Base-by-base conservation (phyloP, 2,329 filamentous ascomycete species). In the Zasmidium angulare region DNA sequence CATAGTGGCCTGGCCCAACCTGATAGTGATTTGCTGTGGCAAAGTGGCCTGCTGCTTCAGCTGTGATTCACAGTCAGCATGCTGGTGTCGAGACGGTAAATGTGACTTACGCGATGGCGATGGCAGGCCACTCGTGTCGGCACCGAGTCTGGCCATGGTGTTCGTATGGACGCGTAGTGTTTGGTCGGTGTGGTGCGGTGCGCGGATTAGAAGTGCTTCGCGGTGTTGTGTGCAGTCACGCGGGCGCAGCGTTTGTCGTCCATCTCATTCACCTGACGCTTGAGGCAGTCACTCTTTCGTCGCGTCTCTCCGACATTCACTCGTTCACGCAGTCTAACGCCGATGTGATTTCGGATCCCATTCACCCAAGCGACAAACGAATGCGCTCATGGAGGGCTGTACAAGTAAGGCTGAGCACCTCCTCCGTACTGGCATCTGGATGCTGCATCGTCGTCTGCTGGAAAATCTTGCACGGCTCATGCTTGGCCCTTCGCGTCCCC, bases 361-460 rank as follows among this genome's bases (percentile, higher is more conserved):
- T 31, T 63, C 58, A 61, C 22, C 58, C 66, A 9, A 72, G 55
- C 6, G 69, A 71, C 12, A 67, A 12, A 19, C 70, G 62, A 29
- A 72, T 68, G 9, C 63, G 63, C 53, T 66, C 53, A 50, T 72
- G 70, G 11, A 72, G 53, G 17, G 51, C 50, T 20, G 62, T 59
- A 49, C 66, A 70, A 19, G 65, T 63, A 24, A 61, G 49, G 9
- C 60, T 46, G 11, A 72, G 19, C 10, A 66, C 22, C 6, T 60
- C 56, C 21, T 64, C 63, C 29, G 62, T 46, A 7, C 57, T 58
- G 9, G 49, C 48, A 11, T 24, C 46, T 4, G 55, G 31, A 50
- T 65, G 29, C 1, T 46, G 49, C 12, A 51, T 51, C 4, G 31
- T 57, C 17, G 53, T 54, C n/a, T 62, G 54, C 22, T 59, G 50